Base-by-base conservation (phyloP, 2,329 filamentous ascomycete species). In the Tolypocladium amazonense region DNA sequence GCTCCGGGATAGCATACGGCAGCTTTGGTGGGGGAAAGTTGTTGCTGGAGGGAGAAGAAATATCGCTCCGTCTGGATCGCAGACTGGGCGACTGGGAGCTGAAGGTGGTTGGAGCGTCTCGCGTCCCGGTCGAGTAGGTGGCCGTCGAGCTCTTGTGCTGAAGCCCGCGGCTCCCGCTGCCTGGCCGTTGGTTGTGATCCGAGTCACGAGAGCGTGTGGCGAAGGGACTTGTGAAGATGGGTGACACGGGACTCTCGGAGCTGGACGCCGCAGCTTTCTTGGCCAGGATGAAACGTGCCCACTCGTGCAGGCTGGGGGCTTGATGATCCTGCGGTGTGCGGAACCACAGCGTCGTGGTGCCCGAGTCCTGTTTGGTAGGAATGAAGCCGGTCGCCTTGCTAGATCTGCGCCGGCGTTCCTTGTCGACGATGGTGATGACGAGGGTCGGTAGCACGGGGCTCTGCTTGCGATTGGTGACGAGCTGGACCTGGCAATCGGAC, bases 331-430 rank as follows among this genome's bases (percentile, higher is more conserved):
- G 70, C 20, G 78, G 73, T 0, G 77, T 73, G 38, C 85, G 82
- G 62, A 88, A 87, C 72, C 80, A 81, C 3, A 88, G 70, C 0
- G 77, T 79, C 11, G 74, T 77, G 3, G 77, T 73, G 11, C 73
- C 70, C 1, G 77, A 72, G 20, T 84, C 80, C 67, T 81, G 84
- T 60, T 73, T 78, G 8, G 75, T 70, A 12, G 79, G 70, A 23
- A 78, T 79, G 27, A 88, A 73, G 3, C 81, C 82, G 4, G 81
- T 79, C 4, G 85, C 82, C 62, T 85, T 79, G 64, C 85, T 88
- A 55, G 85, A 88, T 61, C 85, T 79, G 56, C 85, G 81, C 66
- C 87, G 88, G 59, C 83, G 80, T 63, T 85, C 75, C 68, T 84
- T 86, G 63, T 87, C 84, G 43, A 79, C 76, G 56, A 88, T 72